These are phyloP conservation scores for Maudiozyma humilis DNA, from an alignment of 1,139 yeast species.

Conservation along the genomic window DNA sequence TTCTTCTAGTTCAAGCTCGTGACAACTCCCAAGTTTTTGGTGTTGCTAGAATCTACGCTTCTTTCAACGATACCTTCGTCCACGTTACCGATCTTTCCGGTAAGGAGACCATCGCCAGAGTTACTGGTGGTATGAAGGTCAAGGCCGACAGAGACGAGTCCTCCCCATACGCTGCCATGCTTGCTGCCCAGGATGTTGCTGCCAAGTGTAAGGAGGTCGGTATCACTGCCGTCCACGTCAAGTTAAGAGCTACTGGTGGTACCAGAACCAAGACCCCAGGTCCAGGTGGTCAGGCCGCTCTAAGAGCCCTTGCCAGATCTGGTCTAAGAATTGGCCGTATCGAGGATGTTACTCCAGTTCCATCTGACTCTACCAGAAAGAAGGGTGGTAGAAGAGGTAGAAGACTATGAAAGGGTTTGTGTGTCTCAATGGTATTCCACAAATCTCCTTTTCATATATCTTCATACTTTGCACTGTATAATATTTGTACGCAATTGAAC, in stretches of 20 bases:
- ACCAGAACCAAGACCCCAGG: conserved; percentile 99
- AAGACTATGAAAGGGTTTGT: conserved; percentile 61
- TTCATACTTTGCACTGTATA: neutral
- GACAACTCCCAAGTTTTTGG: conserved; percentile 99
- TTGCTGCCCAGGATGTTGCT: conserved; percentile 99
- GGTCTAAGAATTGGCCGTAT: conserved; percentile 99
- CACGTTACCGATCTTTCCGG: conserved; percentile 99
- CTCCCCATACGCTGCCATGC: conserved; percentile 99
- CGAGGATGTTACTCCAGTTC: conserved; percentile 99
- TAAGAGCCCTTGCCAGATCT: conserved; percentile 99
- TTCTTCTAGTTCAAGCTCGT: conserved; percentile 53
- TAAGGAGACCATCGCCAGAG: conserved; percentile 99
- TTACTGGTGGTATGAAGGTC: conserved; percentile 99
- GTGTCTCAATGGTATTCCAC: neutral
- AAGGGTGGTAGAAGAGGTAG: conserved; percentile 99
- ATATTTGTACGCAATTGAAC: conserved; percentile 1
- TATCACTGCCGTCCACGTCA: conserved; percentile 98
- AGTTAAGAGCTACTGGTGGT: conserved; percentile 99
- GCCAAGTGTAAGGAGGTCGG: conserved; percentile 99
- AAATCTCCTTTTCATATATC: neutral
- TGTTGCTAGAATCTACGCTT: conserved; percentile 99
- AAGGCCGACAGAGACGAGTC: conserved; percentile 99
- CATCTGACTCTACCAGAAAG: conserved; percentile 99
- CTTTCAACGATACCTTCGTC: conserved; percentile 99
- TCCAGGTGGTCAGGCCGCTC: conserved; percentile 99